phyloP scores from a whole-genome alignment of 768 basidiomycete genomes.

The Phylloporus arenicola region DNA sequence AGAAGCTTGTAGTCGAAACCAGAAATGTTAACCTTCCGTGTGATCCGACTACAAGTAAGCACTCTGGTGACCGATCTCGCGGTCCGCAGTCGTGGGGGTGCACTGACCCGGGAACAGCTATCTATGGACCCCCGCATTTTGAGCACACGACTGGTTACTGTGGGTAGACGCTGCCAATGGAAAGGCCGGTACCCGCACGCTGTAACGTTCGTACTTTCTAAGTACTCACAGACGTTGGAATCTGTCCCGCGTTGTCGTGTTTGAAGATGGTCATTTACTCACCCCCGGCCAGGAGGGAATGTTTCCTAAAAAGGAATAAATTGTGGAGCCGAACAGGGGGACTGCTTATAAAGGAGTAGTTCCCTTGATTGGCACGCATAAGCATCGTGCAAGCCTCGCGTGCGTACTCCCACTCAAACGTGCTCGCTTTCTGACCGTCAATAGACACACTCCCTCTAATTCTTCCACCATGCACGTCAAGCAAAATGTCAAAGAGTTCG shows the following conservation, averaged over 20 bases:
- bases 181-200: not conserved
- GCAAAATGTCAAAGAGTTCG: slow-evolving; percentile 24
- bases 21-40: too few relatives aligned
- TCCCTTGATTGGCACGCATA: too few relatives aligned
- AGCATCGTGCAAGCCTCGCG: slow-evolving; percentile 8
- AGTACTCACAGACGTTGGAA: not conserved
- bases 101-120: too few relatives aligned
- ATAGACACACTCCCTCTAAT: slow-evolving; percentile 3
- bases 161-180: too few relatives aligned
- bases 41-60: too few relatives aligned
- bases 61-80: too few relatives aligned
- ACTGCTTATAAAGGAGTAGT: slow-evolving; percentile 15
- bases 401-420: not conserved
- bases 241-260: not conserved
- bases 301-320: slow-evolving; percentile 3
- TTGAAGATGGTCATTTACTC: not conserved
- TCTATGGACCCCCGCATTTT: too few relatives aligned
- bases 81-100: too few relatives aligned
- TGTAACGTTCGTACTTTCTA: not conserved
- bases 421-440: not conserved
- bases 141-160: not conserved
- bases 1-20: too few relatives aligned
- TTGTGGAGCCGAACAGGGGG: slow-evolving; percentile 7
- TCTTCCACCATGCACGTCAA: slow-evolving; percentile 27
- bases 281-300: not conserved